Percentiles rank a stretch among this genome's conserved stretches.
These are phyloP conservation scores for Amaranthus tricolor DNA, from an alignment of 179 eudicot genomes.

Conservation along the genomic window DNA sequence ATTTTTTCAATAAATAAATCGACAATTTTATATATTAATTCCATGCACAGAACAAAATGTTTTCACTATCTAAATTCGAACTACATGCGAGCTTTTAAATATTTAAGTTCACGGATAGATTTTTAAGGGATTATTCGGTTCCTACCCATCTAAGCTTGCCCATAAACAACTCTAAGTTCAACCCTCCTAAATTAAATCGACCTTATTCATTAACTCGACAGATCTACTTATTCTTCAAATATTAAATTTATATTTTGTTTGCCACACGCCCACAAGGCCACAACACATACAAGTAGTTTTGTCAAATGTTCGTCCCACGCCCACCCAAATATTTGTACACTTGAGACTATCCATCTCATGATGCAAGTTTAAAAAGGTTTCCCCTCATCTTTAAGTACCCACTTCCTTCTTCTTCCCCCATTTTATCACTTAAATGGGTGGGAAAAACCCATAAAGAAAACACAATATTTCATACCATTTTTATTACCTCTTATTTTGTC, in stretches of 20 bases:
- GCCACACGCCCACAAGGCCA: not conserved
- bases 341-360: not conserved
- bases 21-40: too few species aligned
- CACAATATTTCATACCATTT: not conserved
- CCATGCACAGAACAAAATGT: too few species aligned
- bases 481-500: not conserved
- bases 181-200: too few species aligned
- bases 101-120: too few species aligned
- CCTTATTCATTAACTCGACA: too few species aligned
- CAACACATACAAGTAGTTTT: conserved; percentile 6
- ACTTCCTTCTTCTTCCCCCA: not conserved
- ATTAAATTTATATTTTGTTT: not conserved
- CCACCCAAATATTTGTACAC: not conserved
- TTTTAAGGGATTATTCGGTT: too few species aligned
- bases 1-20: too few species aligned
- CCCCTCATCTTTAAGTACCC: not conserved
- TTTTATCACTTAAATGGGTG: not conserved
- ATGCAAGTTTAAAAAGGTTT: not conserved
- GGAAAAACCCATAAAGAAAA: not conserved
- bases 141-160: too few species aligned
- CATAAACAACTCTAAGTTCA: too few species aligned
- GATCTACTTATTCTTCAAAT: not conserved
- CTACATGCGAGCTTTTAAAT: too few species aligned
- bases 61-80: too few species aligned
- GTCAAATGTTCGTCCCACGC: conserved; percentile 4